Conservation (phyloP, 495 filamentous ascomycete genomes). For the Articulospora tetracladia region DNA sequence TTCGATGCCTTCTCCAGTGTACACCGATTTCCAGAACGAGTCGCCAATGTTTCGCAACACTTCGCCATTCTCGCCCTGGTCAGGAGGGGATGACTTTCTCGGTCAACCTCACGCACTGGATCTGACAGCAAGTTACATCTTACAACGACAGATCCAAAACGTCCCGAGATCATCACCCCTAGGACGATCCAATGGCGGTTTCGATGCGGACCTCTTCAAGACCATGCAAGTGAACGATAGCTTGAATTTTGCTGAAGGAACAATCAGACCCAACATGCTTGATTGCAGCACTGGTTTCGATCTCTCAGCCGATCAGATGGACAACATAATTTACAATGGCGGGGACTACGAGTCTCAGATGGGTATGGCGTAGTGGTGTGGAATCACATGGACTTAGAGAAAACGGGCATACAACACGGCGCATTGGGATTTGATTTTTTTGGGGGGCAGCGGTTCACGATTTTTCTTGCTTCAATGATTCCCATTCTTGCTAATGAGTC, state of each 20-base stretch:
- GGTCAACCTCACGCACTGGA: conserved; percentile 15
- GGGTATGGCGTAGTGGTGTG: conserved; percentile 12
- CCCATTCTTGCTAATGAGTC: conserved; percentile 8
- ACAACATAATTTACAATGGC: conserved; percentile 11
- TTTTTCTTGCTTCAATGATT: conserved; percentile 6
- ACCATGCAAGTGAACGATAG: conserved; percentile 16
- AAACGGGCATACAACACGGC: neutral
- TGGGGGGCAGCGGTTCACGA: neutral
- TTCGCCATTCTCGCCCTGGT: conserved; percentile 20
- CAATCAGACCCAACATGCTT: conserved; percentile 23
- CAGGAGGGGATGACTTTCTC: conserved; percentile 23
- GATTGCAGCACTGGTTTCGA: conserved; percentile 17
- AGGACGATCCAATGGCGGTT: neutral
- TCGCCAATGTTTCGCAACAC: conserved; percentile 22
- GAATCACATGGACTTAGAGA: conserved; percentile 11
- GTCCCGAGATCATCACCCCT: conserved; percentile 2
- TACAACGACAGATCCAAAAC: conserved; percentile 1
- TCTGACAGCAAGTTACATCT: conserved; percentile 18
- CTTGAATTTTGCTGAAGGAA: conserved; percentile 17
- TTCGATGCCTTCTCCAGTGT: conserved; percentile 20
- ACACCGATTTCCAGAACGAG: conserved; percentile 18
- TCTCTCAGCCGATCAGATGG: conserved; percentile 15
- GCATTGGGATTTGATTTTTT: neutral
- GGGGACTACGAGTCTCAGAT: no score
- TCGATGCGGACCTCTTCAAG: conserved; percentile 13